These are phyloP conservation scores for Lasiosphaeria miniovina DNA, from an alignment of 495 filamentous ascomycete species.

Conservation along the genomic window DNA sequence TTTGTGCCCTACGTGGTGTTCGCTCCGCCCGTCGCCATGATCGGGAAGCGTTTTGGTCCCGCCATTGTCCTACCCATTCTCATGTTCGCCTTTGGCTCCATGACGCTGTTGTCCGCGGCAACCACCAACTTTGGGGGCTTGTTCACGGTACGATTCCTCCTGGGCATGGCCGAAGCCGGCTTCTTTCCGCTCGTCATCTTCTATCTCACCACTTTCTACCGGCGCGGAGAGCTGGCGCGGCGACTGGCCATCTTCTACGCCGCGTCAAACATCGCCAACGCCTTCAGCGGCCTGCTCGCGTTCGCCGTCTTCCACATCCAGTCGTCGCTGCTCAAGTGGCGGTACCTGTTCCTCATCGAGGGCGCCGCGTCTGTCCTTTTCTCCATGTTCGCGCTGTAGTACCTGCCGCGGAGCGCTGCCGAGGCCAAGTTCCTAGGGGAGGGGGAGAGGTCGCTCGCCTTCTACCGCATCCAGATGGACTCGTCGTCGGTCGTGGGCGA, in stretches of 20 bases:
- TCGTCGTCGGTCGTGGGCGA: slow-evolving; percentile 69
- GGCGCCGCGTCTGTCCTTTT: slow-evolving; percentile 62
- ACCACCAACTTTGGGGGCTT: slow-evolving; percentile 64
- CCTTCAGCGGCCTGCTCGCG: slow-evolving; percentile 69
- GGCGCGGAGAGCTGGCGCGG: slow-evolving; percentile 67
- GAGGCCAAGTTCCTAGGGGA: slow-evolving; percentile 61
- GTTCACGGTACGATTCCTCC: slow-evolving; percentile 63
- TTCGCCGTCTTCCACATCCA: slow-evolving; percentile 76
- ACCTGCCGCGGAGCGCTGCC: slow-evolving; percentile 63
- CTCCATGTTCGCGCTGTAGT: slow-evolving; percentile 63
- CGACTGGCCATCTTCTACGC: slow-evolving; percentile 79
- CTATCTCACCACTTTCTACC: slow-evolving; percentile 57
- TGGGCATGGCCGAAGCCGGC: slow-evolving; percentile 69
- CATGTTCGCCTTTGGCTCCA: slow-evolving; percentile 65
- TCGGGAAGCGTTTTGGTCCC: slow-evolving; percentile 66
- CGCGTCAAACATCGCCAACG: slow-evolving; percentile 69
- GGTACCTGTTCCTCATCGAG: slow-evolving; percentile 77
- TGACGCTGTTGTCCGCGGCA: slow-evolving; percentile 53
- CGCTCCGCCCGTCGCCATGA: slow-evolving; percentile 62
- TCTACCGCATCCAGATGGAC: slow-evolving; percentile 71
- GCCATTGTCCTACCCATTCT: slow-evolving; percentile 61
- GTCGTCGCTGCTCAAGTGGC: slow-evolving; percentile 53
- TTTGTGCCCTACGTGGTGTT: slow-evolving; percentile 72
- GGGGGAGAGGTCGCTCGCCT: slow-evolving; percentile 67
- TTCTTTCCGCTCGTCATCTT: slow-evolving; percentile 69